phyloP scores from a whole-genome alignment of 345 rosid species.

The Theobroma cacao region DNA sequence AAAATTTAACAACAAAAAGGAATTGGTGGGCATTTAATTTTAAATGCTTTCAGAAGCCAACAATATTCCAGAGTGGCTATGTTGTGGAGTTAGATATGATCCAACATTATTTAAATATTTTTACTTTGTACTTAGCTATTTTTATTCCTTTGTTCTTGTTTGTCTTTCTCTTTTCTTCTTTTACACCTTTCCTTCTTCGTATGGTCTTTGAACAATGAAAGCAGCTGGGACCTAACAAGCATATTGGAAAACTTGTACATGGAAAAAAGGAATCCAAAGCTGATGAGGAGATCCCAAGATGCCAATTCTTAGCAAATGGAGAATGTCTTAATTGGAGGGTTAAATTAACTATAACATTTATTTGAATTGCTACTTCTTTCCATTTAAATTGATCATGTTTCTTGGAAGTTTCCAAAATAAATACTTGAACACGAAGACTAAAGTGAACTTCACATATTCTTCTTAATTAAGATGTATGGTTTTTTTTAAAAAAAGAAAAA shows the following conservation, averaged over 20 bases:
- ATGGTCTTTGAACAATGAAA: background rate
- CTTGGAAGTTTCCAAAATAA: no score
- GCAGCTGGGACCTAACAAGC: background rate
- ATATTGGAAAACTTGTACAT: background rate
- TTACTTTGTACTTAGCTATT: background rate
- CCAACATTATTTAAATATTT: background rate
- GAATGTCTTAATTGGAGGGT: background rate
- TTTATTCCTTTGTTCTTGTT: background rate
- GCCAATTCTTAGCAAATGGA: background rate
- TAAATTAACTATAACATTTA: background rate
- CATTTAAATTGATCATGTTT: no score
- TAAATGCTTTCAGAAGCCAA: background rate
- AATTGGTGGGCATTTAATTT: background rate
- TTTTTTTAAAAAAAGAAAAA: no score
- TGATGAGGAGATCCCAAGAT: background rate
- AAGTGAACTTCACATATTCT: background rate
- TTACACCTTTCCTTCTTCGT: background rate
- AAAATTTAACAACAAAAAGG: background rate
- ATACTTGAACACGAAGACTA: no score
- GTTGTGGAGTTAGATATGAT: background rate
- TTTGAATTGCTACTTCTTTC: no score
- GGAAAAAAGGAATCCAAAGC: background rate
- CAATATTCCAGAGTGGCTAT: background rate
- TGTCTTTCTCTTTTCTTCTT: background rate
- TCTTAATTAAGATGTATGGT: background rate